Conservation (phyloP, 75 land plant species). For the Picea sitchensis region DNA sequence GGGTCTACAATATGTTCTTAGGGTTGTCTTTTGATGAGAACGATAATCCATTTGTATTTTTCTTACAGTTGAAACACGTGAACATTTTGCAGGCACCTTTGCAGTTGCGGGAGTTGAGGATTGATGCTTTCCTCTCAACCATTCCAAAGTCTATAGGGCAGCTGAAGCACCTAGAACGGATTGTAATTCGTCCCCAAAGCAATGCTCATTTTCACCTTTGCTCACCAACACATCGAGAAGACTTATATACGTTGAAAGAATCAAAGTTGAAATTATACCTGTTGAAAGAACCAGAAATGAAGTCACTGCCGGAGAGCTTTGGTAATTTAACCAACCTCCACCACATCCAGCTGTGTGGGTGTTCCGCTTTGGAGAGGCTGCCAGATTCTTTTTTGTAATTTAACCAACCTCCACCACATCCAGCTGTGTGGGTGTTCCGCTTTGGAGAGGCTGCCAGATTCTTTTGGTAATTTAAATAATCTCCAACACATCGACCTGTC, state of each 20-base stretch:
- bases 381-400: too few species aligned
- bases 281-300: too few species aligned
- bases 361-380: too few species aligned
- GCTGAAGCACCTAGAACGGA: neutral
- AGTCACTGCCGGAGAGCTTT: too few species aligned
- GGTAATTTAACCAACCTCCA: neutral
- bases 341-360: too few species aligned
- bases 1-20: too few species aligned
- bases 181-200: neutral
- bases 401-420: too few species aligned
- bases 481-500: neutral
- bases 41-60: neutral
- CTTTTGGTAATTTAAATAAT: neutral
- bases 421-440: neutral
- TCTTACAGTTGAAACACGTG: neutral
- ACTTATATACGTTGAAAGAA: too few species aligned
- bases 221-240: too few species aligned
- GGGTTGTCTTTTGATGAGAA: too few species aligned
- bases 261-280: too few species aligned
- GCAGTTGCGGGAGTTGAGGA: neutral
- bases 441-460: neutral
- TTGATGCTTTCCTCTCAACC: neutral
- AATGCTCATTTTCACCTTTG: too few species aligned
- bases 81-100: neutral
- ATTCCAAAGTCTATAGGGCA: neutral